Percentiles rank a stretch among this genome's conserved stretches.
Conservation (phyloP, 805 yeast species). For the Debaryomyces tyrocola region DNA sequence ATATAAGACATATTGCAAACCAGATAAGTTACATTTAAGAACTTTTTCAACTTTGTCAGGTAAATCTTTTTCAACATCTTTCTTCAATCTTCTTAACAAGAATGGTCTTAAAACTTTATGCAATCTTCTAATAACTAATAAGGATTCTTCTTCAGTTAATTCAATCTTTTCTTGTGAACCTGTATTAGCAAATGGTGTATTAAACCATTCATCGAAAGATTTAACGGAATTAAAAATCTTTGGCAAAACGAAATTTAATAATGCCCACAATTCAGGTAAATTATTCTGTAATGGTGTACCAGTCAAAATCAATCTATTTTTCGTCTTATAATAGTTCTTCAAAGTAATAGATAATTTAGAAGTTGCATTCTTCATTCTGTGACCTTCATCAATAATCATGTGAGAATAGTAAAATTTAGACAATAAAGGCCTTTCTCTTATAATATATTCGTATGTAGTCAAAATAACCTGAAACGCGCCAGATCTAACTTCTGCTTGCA, state of each 20-base stretch:
- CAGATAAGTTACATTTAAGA: slow-evolving; percentile 73
- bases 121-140: slow-evolving; percentile 78
- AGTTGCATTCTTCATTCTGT: slow-evolving; percentile 78
- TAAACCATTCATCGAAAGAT: slow-evolving; percentile 88
- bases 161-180: slow-evolving; percentile 81
- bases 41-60: slow-evolving; percentile 86
- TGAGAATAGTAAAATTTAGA: slow-evolving; percentile 75
- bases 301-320: slow-evolving; percentile 75
- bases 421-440: slow-evolving; percentile 71
- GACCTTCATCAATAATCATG: slow-evolving; percentile 91
- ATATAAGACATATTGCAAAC: slow-evolving; percentile 67
- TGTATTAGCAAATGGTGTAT: slow-evolving; percentile 83
- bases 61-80: slow-evolving; percentile 82
- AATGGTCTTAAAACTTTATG: slow-evolving; percentile 86
- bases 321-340: slow-evolving; percentile 69
- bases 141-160: slow-evolving; percentile 81
- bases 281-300: slow-evolving; percentile 89
- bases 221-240: slow-evolving; percentile 83
- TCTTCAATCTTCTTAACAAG: slow-evolving; percentile 77
- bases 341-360: slow-evolving; percentile 74
- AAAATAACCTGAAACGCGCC: slow-evolving; percentile 76
- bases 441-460: slow-evolving; percentile 81
- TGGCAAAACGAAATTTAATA: slow-evolving; percentile 78
- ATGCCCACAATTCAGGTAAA: slow-evolving; percentile 84
- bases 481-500: slow-evolving; percentile 61